Base-by-base conservation (phyloP, 352 stramenopile genomes). In the Globisporangium lucens region DNA sequence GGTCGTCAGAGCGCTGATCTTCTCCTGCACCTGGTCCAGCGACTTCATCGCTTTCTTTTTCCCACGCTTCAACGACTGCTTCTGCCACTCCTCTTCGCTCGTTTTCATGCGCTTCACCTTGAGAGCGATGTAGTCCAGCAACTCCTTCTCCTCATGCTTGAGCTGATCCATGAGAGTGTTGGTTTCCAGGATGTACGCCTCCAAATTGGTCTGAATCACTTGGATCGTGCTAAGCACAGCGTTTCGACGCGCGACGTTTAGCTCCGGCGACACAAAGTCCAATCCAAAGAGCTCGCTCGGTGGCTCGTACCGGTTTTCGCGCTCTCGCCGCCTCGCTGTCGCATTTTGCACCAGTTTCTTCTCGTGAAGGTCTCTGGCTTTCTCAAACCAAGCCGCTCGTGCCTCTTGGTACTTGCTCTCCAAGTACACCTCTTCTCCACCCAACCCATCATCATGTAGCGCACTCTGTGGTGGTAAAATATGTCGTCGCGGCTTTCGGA, bases 81-180 rank as follows among this genome's bases (percentile, higher is more conserved):
- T 86, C 56, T 95, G 87, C 83, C 87, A 95, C 56, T 91, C 87
- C 61, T 95, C 83, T 5, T 86, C 82, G 22, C 82, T 91, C 15
- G 70, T 76, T 60, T 91, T 90, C 68, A 95, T 87, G 13, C 85
- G 81, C 38, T 91, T 93, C 8, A 70, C 74, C 61, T 95, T 95
- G 10, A 93, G 72, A 8, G 82, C 74, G 24, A 95, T 80, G 63
- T 92, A 95, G 30, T 90, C 83, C 38, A 86, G 71, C 24, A 95
- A 62, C 56, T 95, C 85, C 15, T 76, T 75, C 65, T 89, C 74
- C 66, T 95, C 87, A 52, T 87, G 73, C 3, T 73, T 75, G 17
- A 87, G 68, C 13, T 75, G 58, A 55, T 93, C 85, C 27, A 91
- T 53, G 29, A 90, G 75, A 12, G 80, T 87, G 53, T 83, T 89